A percentile compares a stretch with the other conserved stretches of the same genome.
Conservation (phyloP, 2,329 filamentous ascomycete genomes). For the Xylariaceae sp. region DNA sequence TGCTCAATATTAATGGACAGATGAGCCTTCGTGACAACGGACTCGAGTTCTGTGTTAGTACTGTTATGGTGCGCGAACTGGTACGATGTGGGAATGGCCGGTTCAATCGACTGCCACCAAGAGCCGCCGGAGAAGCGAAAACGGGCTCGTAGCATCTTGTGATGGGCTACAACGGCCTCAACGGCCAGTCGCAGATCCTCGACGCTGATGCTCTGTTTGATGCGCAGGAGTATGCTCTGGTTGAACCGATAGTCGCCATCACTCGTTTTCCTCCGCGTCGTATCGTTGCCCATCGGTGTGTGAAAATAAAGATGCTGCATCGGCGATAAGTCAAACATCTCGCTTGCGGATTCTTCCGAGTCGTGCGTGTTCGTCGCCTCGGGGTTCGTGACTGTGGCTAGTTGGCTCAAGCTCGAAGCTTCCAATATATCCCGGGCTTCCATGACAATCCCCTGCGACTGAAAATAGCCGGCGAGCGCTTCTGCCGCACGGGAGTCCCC, state of each 20-base stretch:
- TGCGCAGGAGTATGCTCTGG: slow-evolving; percentile 44
- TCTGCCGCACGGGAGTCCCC: slow-evolving; percentile 38
- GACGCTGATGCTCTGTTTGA: slow-evolving; percentile 38
- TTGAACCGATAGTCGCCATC: slow-evolving; percentile 44
- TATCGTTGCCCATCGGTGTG: slow-evolving; percentile 39
- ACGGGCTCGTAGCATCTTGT: slow-evolving; percentile 47
- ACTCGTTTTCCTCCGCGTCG: slow-evolving; percentile 26
- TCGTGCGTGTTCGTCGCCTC: slow-evolving; percentile 29
- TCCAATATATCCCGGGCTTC: slow-evolving; percentile 36
- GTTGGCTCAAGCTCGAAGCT: slow-evolving; percentile 35
- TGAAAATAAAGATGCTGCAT: slow-evolving; percentile 52
- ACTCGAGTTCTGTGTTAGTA: slow-evolving; percentile 39
- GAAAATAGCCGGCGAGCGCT: slow-evolving; percentile 37
- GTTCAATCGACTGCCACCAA: slow-evolving; percentile 44
- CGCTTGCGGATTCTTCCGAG: slow-evolving; percentile 33
- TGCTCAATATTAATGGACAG: slow-evolving; percentile 43
- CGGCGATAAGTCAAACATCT: slow-evolving; percentile 44
- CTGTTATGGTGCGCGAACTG: slow-evolving; percentile 40
- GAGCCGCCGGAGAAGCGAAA: slow-evolving; percentile 37
- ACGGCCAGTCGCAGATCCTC: slow-evolving; percentile 45
- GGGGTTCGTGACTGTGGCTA: slow-evolving; percentile 35
- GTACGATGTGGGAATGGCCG: slow-evolving; percentile 40
- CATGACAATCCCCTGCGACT: slow-evolving; percentile 36
- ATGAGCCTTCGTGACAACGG: slow-evolving; percentile 39
- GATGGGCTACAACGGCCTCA: slow-evolving; percentile 44